Conservation (phyloP, 140 eudicot genomes). For the Ambrosia hybrid region DNA sequence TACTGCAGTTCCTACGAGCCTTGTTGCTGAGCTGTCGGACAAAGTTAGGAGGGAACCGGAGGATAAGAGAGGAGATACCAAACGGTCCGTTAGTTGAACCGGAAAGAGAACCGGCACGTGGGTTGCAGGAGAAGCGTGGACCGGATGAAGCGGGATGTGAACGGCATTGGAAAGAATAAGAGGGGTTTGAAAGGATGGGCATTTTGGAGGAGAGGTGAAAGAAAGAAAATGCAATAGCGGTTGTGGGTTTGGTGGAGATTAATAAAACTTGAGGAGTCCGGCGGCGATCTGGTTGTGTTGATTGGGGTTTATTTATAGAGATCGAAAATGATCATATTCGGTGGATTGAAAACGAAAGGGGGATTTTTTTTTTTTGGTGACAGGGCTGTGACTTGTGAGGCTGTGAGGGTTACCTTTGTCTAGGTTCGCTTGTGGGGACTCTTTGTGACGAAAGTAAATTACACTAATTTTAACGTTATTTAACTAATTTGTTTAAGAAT, state of each 20-base stretch:
- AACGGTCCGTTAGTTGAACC: slow-evolving; percentile 20
- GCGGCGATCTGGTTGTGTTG: slow-evolving; percentile 21
- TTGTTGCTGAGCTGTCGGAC: slow-evolving; percentile 91
- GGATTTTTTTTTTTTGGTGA: slow-evolving; percentile 16
- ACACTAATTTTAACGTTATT: no score
- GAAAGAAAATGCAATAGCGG: not conserved
- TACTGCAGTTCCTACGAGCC: slow-evolving; percentile 95
- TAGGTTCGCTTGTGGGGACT: no score
- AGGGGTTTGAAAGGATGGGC: slow-evolving; percentile 55
- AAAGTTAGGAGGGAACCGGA: slow-evolving; percentile 82
- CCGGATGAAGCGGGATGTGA: slow-evolving; percentile 50
- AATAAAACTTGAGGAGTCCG: slow-evolving; percentile 14
- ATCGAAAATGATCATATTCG: slow-evolving; percentile 8
- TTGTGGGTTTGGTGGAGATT: not conserved
- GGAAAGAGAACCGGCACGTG: slow-evolving; percentile 2
- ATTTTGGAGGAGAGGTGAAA: slow-evolving; percentile 16
- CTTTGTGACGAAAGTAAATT: no score
- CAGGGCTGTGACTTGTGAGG: slow-evolving; percentile 23
- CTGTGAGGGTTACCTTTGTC: no score
- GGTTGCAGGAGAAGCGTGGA: slow-evolving; percentile 34
- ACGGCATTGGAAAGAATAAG: slow-evolving; percentile 65
- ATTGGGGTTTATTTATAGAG: slow-evolving; percentile 28
- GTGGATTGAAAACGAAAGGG: not conserved
- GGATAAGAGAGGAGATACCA: slow-evolving; percentile 66
- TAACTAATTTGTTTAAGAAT: no score